phyloP scores from a whole-genome alignment of 495 filamentous ascomycete species.

The Friedmanniomyces endolithicus region DNA sequence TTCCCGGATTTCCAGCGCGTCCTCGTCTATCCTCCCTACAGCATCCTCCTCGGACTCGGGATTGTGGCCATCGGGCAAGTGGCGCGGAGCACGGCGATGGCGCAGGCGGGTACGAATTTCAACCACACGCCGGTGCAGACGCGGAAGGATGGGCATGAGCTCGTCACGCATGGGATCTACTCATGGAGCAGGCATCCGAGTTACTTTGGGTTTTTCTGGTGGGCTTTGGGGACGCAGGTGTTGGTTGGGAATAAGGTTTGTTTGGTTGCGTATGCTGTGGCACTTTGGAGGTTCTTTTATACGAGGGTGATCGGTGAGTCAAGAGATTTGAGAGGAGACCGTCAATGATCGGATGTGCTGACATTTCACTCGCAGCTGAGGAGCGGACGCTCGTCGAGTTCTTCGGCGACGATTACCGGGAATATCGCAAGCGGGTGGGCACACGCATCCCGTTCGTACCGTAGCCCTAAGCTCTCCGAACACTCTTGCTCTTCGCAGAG shows the following conservation, averaged over 20 bases:
- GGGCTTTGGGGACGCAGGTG: slow-evolving; percentile 87
- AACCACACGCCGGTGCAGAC: slow-evolving; percentile 70
- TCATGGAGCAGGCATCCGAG: slow-evolving; percentile 62
- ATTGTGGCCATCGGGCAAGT: slow-evolving; percentile 61
- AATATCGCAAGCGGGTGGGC: slow-evolving; percentile 51
- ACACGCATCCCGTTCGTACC: slow-evolving; percentile 64
- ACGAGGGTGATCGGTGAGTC: slow-evolving; percentile 53
- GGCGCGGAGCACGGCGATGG: slow-evolving; percentile 68
- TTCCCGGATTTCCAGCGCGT: slow-evolving; percentile 28
- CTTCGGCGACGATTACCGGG: slow-evolving; percentile 71
- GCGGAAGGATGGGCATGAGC: slow-evolving; percentile 52
- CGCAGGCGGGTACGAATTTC: slow-evolving; percentile 79
- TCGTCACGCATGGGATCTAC: slow-evolving; percentile 68
- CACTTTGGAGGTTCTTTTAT: slow-evolving; percentile 77
- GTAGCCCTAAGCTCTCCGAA: not conserved
- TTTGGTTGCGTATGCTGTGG: slow-evolving; percentile 55
- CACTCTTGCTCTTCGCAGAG: not conserved
- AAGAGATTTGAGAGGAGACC: not conserved
- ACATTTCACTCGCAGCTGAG: slow-evolving; percentile 42
- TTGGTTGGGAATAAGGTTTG: slow-evolving; percentile 76
- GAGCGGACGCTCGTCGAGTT: slow-evolving; percentile 66
- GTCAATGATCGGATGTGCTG: not conserved
- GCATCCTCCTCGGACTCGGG: slow-evolving; percentile 41
- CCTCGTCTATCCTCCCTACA: slow-evolving; percentile 21
- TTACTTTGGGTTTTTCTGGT: slow-evolving; percentile 98